Percentiles rank a stretch among this genome's conserved stretches.
phyloP scores from a whole-genome alignment of 2,329 filamentous ascomycete species.

The Microsporum ferrugineum region DNA sequence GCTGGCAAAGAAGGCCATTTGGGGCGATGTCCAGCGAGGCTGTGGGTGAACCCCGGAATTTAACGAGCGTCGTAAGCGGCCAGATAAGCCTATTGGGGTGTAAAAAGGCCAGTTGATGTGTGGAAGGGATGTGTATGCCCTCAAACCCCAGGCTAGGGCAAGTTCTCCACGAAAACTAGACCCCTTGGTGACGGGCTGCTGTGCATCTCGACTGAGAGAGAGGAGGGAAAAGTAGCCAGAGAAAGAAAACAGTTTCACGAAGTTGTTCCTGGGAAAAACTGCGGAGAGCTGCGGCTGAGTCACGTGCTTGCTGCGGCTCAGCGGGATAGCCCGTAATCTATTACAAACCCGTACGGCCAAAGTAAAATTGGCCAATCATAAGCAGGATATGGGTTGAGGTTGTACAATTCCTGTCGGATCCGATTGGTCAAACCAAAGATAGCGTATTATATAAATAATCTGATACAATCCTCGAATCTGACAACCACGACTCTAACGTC shows the following conservation, averaged over 20 bases:
- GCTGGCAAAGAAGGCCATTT: conserved; percentile 8
- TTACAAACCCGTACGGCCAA: background rate
- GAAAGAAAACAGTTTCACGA: background rate
- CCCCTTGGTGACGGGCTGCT: background rate
- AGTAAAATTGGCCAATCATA: background rate
- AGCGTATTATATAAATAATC: background rate
- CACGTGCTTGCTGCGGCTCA: conserved; percentile 2
- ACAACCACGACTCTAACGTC: no score
- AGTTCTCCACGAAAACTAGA: background rate
- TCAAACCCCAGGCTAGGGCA: background rate
- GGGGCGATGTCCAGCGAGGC: background rate
- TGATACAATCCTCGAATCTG: background rate
- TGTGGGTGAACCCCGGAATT: background rate
- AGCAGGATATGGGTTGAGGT: background rate
- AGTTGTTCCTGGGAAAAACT: background rate
- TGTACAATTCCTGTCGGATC: background rate
- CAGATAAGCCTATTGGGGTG: background rate
- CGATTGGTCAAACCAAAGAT: background rate
- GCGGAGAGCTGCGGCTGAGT: conserved; percentile 1
- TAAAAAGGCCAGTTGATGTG: background rate
- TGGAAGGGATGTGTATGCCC: background rate
- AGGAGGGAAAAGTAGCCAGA: background rate
- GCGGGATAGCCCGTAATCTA: background rate
- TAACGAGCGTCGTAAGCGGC: conserved; percentile 1
- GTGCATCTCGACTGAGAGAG: background rate